Percentiles rank a stretch among this genome's conserved stretches.
phyloP scores from a whole-genome alignment of 495 filamentous ascomycete species.

The Annulohypoxylon maeteangense region DNA sequence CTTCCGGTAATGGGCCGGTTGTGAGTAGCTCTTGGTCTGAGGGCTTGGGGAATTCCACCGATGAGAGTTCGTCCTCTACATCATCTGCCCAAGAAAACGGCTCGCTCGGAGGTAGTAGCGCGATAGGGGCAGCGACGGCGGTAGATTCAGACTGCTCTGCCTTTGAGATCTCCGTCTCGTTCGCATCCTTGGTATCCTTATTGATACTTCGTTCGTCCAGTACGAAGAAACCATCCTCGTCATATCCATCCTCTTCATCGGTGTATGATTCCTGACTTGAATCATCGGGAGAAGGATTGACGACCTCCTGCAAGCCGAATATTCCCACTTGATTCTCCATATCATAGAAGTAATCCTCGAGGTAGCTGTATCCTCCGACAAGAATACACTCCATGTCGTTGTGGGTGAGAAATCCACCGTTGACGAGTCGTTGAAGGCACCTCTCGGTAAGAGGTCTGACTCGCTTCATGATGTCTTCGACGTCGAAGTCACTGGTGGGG shows the following conservation, averaged over 20 bases:
- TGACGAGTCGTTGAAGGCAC: constrained; percentile 14
- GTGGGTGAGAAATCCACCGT: not conserved
- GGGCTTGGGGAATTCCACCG: not conserved
- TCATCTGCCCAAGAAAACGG: constrained; percentile 22
- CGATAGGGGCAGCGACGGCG: not conserved
- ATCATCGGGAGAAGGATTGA: not conserved
- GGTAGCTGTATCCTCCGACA: constrained; percentile 4
- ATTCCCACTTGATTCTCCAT: not conserved
- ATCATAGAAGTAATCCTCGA: constrained; percentile 28
- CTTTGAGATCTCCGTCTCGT: no score
- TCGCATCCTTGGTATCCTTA: not conserved
- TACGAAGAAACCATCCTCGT: constrained; percentile 23
- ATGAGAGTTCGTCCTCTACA: not conserved
- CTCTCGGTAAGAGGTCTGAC: constrained; percentile 6
- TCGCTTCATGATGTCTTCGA: constrained; percentile 25
- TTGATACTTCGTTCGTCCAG: not conserved
- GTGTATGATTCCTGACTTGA: not conserved
- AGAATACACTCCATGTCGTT: constrained; percentile 27
- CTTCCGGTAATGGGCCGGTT: not conserved
- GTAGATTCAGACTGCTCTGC: no score
- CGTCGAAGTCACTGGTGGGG: not conserved
- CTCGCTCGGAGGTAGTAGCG: not conserved
- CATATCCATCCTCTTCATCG: not conserved
- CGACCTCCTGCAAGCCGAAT: not conserved
- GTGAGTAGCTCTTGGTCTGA: not conserved